These are phyloP conservation scores for Trametes punicea DNA, from an alignment of 768 basidiomycete genomes.

Conservation along the genomic window DNA sequence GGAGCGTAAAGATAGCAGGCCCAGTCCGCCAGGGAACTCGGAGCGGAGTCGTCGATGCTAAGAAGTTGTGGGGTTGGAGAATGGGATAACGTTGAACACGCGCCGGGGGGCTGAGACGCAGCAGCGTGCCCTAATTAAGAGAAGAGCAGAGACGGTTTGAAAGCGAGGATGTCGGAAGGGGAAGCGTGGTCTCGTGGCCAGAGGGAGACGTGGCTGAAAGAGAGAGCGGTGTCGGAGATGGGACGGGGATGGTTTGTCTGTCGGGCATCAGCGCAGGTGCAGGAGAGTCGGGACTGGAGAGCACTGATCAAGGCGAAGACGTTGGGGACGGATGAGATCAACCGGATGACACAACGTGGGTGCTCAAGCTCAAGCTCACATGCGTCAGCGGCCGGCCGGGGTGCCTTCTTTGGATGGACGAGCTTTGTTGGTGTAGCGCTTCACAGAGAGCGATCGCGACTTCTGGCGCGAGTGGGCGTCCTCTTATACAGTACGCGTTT, in stretches of 20 bases:
- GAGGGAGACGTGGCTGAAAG: not conserved
- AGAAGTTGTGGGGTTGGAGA: conserved; percentile 6
- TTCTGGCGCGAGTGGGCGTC: not conserved
- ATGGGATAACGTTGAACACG: too few species aligned
- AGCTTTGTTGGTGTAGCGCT: not conserved
- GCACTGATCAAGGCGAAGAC: not conserved
- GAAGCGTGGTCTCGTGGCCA: not conserved
- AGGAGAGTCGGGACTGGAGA: not conserved
- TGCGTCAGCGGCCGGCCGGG: not conserved
- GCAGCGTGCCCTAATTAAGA: not conserved
- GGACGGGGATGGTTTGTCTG: not conserved
- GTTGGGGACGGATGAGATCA: conserved; percentile 12
- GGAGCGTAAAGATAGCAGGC: too few species aligned
- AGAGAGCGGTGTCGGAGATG: not conserved
- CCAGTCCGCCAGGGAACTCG: not conserved
- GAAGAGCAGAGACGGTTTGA: not conserved
- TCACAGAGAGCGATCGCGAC: not conserved
- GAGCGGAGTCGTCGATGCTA: not conserved
- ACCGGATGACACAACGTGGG: conserved; percentile 8
- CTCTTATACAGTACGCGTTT: not conserved
- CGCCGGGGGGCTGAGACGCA: too few species aligned
- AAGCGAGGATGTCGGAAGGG: not conserved
- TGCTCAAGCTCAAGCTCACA: not conserved
- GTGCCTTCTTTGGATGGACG: not conserved
- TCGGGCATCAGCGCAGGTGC: not conserved